Conservation (phyloP, 2,329 filamentous ascomycete species). For the Ceratocystis cacaofunesta region DNA sequence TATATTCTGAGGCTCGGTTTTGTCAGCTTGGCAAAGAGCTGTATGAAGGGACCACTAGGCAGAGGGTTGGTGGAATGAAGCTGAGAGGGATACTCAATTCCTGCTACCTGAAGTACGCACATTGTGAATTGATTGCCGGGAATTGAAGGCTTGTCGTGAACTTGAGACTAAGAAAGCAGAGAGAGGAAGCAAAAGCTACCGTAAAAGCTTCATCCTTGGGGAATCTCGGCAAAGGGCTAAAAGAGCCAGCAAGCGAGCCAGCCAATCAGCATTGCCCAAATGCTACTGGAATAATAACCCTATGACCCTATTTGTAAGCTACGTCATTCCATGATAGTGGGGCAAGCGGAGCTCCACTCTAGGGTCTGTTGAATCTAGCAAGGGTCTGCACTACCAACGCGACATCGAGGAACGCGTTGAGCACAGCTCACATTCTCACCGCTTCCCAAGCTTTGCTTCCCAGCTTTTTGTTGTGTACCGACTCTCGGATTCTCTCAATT, state of each 20-base stretch:
- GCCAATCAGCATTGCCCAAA: neutral
- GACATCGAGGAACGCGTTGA: neutral
- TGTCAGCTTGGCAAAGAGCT: constrained; percentile 1
- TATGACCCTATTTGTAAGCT: neutral
- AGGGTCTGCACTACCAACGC: neutral
- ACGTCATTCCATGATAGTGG: neutral
- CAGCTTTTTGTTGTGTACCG: neutral
- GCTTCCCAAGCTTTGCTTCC: neutral
- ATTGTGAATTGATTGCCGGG: neutral
- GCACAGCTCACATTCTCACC: neutral
- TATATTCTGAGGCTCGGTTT: neutral
- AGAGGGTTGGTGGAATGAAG: too few species aligned
- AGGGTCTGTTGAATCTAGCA: neutral
- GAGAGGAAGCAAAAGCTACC: neutral
- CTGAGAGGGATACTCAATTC: neutral
- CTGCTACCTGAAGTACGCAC: neutral
- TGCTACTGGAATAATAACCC: neutral
- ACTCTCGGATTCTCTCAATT: neutral
- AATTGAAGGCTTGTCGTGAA: neutral
- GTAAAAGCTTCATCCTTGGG: neutral
- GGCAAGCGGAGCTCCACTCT: neutral
- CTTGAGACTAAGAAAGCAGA: neutral
- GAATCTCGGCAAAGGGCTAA: neutral
- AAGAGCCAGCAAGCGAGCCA: neutral
- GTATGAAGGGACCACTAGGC: neutral